Base-by-base conservation (phyloP, 179 eudicot genomes). In the Spinacia oleracea region DNA sequence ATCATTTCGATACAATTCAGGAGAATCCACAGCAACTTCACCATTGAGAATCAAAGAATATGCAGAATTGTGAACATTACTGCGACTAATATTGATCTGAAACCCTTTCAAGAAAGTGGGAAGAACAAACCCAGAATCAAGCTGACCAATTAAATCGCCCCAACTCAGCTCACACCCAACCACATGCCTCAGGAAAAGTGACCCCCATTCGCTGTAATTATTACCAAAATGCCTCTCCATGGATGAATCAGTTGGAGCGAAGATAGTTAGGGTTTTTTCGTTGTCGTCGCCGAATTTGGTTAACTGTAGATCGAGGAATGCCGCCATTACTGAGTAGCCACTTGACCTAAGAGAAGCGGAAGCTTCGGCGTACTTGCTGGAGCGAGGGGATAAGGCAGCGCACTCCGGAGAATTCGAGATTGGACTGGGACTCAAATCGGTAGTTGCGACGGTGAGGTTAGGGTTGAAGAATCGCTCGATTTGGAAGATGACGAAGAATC, bases 221-320 rank as follows among this genome's bases (percentile, higher is more conserved):
- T 27, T 27, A 29, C 88, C 72, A 1, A 81, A 63, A 50, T 63
- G 77, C 71, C 77, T 78, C 50, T 78, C 67, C 75, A 90, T 38
- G 0, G 81, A 89, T 0, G 81, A 84, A 40, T 90, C 93, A 21
- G 15, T 62, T 0, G 92, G 94, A 23, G 97, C 92, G 18, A 92
- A 89, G 16, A 89, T 85, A 0, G 97, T 90, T 60, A 87, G 78
- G 0, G 73, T 48, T 23, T 46, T 53, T 43, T 64, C 42, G 9
- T 38, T 48, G 0, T 1, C 25, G 6, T 15, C 73, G 6, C 45
- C 21, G 35, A 83, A 66, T 20, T 82, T 86, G 21, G 73, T 50
- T 48, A 90, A 48, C 65, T 92, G 97, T 51, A 92, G 71, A 18
- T 89, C 94, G 2, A 92, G 84, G 86, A 89, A 90, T 48, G 87